Percentiles rank a stretch among this genome's conserved stretches.
phyloP scores from a whole-genome alignment of 2,329 filamentous ascomycete species.

The Ceratocystis albifundus region DNA sequence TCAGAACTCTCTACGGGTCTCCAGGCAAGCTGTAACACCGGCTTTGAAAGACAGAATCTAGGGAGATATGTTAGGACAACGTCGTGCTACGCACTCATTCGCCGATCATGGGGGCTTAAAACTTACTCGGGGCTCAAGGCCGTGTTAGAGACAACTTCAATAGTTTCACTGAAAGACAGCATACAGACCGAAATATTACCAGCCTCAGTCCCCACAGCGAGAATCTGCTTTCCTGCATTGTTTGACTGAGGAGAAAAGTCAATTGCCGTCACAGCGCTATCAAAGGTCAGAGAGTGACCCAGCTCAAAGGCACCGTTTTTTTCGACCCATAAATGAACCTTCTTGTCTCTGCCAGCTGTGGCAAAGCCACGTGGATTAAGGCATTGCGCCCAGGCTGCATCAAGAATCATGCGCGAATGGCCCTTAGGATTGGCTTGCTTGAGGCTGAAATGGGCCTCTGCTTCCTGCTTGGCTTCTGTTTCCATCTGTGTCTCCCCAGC shows the following conservation, averaged over 20 bases:
- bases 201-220: slow-evolving; percentile 49
- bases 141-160: slow-evolving; percentile 14
- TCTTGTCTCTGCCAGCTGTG: slow-evolving; percentile 83
- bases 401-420: slow-evolving; percentile 85
- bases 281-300: slow-evolving; percentile 36
- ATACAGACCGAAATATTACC: slow-evolving; percentile 33
- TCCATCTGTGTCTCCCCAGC: slow-evolving; percentile 12
- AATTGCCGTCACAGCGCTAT: slow-evolving; percentile 57
- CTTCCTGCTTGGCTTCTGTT: not conserved
- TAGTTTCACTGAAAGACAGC: slow-evolving; percentile 9
- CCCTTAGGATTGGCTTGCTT: slow-evolving; percentile 64
- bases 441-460: slow-evolving; percentile 42
- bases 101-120: not conserved
- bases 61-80: not conserved
- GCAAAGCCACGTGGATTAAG: slow-evolving; percentile 48
- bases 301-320: slow-evolving; percentile 27
- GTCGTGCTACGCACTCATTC: not conserved
- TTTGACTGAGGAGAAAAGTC: slow-evolving; percentile 43
- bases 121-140: slow-evolving; percentile 20
- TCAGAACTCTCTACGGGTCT: slow-evolving; percentile 36
- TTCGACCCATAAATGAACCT: slow-evolving; percentile 57
- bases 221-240: slow-evolving; percentile 28
- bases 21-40: slow-evolving; percentile 60
- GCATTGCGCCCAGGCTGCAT: slow-evolving; percentile 67
- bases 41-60: slow-evolving; percentile 49